Percentiles rank a stretch among this genome's conserved stretches.
These are phyloP conservation scores for Colletotrichum cuscutae DNA, from an alignment of 2,329 filamentous ascomycete genomes.

Conservation along the genomic window DNA sequence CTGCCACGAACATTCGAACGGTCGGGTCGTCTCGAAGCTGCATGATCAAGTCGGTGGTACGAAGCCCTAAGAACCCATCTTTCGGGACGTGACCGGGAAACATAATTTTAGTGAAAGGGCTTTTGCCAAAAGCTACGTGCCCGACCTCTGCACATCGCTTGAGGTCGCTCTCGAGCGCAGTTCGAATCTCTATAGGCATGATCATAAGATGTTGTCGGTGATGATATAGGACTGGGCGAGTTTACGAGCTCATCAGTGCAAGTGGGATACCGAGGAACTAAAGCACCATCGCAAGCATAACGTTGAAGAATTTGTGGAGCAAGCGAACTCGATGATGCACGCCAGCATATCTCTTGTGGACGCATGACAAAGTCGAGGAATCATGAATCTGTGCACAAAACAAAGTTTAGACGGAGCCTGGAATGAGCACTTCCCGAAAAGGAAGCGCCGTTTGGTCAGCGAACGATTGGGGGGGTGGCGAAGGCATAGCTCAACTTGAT, in stretches of 20 bases:
- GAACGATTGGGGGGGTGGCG: neutral
- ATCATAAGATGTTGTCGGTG: neutral
- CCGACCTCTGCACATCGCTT: neutral
- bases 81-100: slow-evolving; percentile 45
- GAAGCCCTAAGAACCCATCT: slow-evolving; percentile 32
- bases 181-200: slow-evolving; percentile 24
- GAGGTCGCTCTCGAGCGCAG: neutral
- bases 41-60: slow-evolving; percentile 37
- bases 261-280: neutral
- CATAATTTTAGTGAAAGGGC: slow-evolving; percentile 1
- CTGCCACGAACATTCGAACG: slow-evolving; percentile 4
- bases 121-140: slow-evolving; percentile 1
- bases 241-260: neutral
- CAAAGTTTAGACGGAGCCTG: neutral
- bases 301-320: neutral
- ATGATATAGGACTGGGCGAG: no score
- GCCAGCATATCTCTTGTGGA: neutral
- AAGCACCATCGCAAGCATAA: neutral
- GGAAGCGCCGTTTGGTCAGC: neutral
- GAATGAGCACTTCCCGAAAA: neutral
- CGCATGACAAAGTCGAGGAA: neutral
- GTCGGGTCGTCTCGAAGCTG: slow-evolving; percentile 19
- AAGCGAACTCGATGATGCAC: neutral
- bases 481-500: neutral
- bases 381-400: neutral